Conservation (phyloP, 192 early-diverging fungal genomes). For the Powellomyces hirtus region DNA sequence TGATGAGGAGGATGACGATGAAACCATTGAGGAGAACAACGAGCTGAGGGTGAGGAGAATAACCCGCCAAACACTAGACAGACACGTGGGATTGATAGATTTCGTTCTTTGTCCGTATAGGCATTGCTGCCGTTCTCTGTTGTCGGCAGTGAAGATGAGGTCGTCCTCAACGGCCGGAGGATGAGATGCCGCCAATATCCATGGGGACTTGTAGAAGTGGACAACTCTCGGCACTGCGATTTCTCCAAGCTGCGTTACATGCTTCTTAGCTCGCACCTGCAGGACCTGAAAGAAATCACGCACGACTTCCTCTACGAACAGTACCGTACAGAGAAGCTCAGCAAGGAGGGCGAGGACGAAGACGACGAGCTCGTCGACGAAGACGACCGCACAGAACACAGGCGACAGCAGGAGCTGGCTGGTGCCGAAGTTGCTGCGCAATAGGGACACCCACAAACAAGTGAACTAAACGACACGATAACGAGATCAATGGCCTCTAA, state of each 20-base stretch:
- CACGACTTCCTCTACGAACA: slow-evolving; percentile 61
- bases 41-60: slow-evolving; percentile 68
- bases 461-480: no score
- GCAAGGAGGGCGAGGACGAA: slow-evolving; percentile 32
- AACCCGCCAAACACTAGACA: neutral
- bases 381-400: slow-evolving; percentile 8
- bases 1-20: slow-evolving; percentile 97
- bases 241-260: slow-evolving; percentile 60
- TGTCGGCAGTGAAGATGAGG: slow-evolving; percentile 61
- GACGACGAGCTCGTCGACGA: neutral
- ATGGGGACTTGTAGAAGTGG: slow-evolving; percentile 60
- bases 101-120: slow-evolving; percentile 15
- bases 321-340: slow-evolving; percentile 59
- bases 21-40: slow-evolving; percentile 96
- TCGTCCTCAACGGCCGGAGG: slow-evolving; percentile 49
- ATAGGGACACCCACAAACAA: no score
- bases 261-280: slow-evolving; percentile 75
- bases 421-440: no score
- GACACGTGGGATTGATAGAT: neutral
- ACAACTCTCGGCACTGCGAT: slow-evolving; percentile 64
- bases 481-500: no score
- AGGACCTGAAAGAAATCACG: slow-evolving; percentile 66
- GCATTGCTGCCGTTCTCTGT: slow-evolving; percentile 57
- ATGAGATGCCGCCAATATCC: slow-evolving; percentile 66
- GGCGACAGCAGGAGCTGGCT: neutral